A percentile compares a stretch with the other conserved stretches of the same genome.
phyloP scores from a whole-genome alignment of 345 rosid species.

The Eucalyptus cladocalyx region DNA sequence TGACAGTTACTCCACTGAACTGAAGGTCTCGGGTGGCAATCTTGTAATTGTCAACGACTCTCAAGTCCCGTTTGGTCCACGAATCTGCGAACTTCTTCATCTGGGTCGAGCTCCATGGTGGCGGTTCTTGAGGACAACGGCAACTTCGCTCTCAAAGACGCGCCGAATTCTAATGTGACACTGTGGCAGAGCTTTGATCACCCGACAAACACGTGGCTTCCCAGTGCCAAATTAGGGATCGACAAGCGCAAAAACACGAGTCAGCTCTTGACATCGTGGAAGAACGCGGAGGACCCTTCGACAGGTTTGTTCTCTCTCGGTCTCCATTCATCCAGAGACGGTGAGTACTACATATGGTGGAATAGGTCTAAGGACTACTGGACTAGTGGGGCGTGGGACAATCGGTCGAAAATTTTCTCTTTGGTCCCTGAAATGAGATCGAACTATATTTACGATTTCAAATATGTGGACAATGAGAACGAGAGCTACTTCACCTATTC shows the following conservation, averaged over 20 bases:
- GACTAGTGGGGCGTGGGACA: slow-evolving; percentile 65
- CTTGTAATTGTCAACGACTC: slow-evolving; percentile 48
- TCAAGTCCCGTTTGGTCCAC: slow-evolving; percentile 54
- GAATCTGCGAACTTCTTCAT: slow-evolving; percentile 15
- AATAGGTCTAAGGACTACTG: slow-evolving; percentile 35
- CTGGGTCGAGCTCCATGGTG: slow-evolving; percentile 5
- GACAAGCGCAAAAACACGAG: slow-evolving; percentile 21
- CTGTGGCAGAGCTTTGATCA: slow-evolving; percentile 75
- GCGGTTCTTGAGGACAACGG: slow-evolving; percentile 53
- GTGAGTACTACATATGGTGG: slow-evolving; percentile 41
- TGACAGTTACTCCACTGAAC: slow-evolving; percentile 24
- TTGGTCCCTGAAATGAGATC: slow-evolving; percentile 63
- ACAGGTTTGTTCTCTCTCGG: slow-evolving; percentile 68
- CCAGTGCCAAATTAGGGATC: slow-evolving; percentile 44
- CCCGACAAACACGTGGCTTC: slow-evolving; percentile 61
- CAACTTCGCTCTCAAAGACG: slow-evolving; percentile 43
- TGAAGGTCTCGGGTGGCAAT: slow-evolving; percentile 50
- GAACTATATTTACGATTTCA: slow-evolving; percentile 40
- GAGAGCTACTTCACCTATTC: slow-evolving; percentile 63
- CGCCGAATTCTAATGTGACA: neutral
- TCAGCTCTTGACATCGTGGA: slow-evolving; percentile 52
- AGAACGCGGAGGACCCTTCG: slow-evolving; percentile 43
- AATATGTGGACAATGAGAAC: slow-evolving; percentile 12
- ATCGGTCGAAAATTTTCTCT: slow-evolving; percentile 7
- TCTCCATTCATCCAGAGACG: slow-evolving; percentile 24